These are phyloP conservation scores for Diaporthe humulicola DNA, from an alignment of 2,329 filamentous ascomycete genomes.

Conservation along the genomic window DNA sequence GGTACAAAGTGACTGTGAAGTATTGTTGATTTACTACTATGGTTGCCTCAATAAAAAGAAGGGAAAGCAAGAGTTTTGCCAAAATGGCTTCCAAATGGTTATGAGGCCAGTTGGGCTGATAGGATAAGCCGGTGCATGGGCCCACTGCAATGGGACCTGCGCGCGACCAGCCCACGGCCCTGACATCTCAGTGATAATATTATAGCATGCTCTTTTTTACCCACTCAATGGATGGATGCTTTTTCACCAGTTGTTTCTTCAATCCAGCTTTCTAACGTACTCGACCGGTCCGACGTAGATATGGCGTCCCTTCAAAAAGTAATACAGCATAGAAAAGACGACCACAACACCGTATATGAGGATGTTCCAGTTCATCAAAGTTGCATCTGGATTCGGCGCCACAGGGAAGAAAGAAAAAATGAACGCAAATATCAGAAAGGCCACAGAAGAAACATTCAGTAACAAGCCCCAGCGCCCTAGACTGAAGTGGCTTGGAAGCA, in stretches of 20 bases:
- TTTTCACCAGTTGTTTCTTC: background rate
- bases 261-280: conserved; percentile 20
- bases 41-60: no score
- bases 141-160: no score
- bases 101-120: no score
- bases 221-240: background rate
- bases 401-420: conserved; percentile 39
- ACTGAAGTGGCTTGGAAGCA: conserved; percentile 35
- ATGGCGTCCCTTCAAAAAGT: conserved; percentile 16
- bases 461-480: conserved; percentile 35
- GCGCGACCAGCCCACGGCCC: no score
- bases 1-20: no score
- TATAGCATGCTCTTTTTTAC: background rate
- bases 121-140: no score
- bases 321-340: conserved; percentile 30
- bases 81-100: no score
- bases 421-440: conserved; percentile 34
- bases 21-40: no score
- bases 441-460: conserved; percentile 35
- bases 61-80: no score
- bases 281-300: conserved; percentile 9
- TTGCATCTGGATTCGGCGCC: conserved; percentile 5
- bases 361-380: conserved; percentile 39
- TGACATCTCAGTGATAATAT: background rate
- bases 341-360: conserved; percentile 37